phyloP scores from a whole-genome alignment of 2,329 filamentous ascomycete genomes.

The Fulvia fulva region DNA sequence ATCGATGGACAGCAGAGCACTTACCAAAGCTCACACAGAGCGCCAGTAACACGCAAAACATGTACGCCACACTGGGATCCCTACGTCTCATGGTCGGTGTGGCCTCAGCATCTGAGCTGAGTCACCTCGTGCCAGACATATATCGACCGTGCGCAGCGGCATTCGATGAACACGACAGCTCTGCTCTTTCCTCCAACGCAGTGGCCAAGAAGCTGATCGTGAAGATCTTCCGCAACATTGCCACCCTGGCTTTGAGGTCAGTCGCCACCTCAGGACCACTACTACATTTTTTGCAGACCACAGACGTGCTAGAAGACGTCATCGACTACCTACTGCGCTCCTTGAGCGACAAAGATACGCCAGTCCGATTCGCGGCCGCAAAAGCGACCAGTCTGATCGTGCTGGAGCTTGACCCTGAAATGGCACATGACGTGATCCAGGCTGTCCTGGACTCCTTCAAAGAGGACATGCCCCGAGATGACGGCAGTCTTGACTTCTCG shows the following conservation, averaged over 20 bases:
- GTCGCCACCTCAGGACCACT: slow-evolving; percentile 23
- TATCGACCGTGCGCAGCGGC: slow-evolving; percentile 63
- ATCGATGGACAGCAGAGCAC: slow-evolving; percentile 67
- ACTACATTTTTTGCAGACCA: slow-evolving; percentile 34
- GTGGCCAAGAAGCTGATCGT: slow-evolving; percentile 76
- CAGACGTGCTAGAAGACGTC: slow-evolving; percentile 62
- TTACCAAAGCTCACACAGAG: slow-evolving; percentile 51
- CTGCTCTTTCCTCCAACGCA: slow-evolving; percentile 66
- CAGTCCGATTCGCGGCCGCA: slow-evolving; percentile 83
- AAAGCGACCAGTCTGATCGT: slow-evolving; percentile 88
- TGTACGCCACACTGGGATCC: slow-evolving; percentile 74
- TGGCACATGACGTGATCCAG: slow-evolving; percentile 83
- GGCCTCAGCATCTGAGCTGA: slow-evolving; percentile 67
- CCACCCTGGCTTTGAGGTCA: slow-evolving; percentile 58
- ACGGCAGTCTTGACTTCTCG: slow-evolving; percentile 56
- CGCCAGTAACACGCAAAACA: slow-evolving; percentile 26
- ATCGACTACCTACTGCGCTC: slow-evolving; percentile 77
- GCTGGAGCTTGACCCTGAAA: slow-evolving; percentile 70
- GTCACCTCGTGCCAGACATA: slow-evolving; percentile 60
- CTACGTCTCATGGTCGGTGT: slow-evolving; percentile 77
- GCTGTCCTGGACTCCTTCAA: slow-evolving; percentile 69
- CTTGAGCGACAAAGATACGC: slow-evolving; percentile 82
- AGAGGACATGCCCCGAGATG: slow-evolving; percentile 56
- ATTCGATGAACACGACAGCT: slow-evolving; percentile 49
- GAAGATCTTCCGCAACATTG: slow-evolving; percentile 76